A percentile compares a stretch with the other conserved stretches of the same genome.
Conservation (phyloP, 225 moss, liverwort and hornwort genomes). For the Neckera pumila region DNA sequence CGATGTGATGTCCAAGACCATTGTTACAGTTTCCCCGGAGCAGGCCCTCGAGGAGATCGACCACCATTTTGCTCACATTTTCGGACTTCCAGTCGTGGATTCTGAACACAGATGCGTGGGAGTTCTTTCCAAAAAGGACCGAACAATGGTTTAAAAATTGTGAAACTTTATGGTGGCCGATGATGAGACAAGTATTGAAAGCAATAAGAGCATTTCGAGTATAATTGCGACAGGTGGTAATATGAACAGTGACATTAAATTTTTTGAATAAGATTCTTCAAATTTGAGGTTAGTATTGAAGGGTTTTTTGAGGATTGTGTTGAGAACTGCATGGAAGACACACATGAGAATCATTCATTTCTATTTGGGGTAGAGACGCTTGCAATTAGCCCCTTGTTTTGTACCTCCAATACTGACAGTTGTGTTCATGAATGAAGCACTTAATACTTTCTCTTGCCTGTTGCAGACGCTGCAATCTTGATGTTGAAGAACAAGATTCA, state of each 20-base stretch:
- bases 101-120: slow-evolving; percentile 53
- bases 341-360: neutral
- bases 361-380: neutral
- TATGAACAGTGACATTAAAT: neutral
- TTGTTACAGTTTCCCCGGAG: slow-evolving; percentile 44
- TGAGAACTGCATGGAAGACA: neutral
- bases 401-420: neutral
- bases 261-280: neutral
- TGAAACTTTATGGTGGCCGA: neutral
- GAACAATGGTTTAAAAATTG: neutral
- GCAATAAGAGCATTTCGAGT: neutral
- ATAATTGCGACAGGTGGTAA: neutral
- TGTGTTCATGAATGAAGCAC: neutral
- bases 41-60: slow-evolving; percentile 51
- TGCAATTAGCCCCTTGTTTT: neutral
- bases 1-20: slow-evolving; percentile 73
- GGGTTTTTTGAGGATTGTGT: neutral
- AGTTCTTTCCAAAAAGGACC: slow-evolving; percentile 69
- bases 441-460: neutral
- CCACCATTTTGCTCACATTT: slow-evolving; percentile 46
- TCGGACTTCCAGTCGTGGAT: slow-evolving; percentile 67
- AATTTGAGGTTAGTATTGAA: neutral
- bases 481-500: slow-evolving; percentile 96
- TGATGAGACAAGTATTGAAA: neutral
- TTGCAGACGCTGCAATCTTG: slow-evolving; percentile 74